Evolutionary conservation across 2,329 filamentous ascomycete species (phyloP), one percentile per base, ranked within the genome.

Genomic region (Periconia digitata): DNA sequence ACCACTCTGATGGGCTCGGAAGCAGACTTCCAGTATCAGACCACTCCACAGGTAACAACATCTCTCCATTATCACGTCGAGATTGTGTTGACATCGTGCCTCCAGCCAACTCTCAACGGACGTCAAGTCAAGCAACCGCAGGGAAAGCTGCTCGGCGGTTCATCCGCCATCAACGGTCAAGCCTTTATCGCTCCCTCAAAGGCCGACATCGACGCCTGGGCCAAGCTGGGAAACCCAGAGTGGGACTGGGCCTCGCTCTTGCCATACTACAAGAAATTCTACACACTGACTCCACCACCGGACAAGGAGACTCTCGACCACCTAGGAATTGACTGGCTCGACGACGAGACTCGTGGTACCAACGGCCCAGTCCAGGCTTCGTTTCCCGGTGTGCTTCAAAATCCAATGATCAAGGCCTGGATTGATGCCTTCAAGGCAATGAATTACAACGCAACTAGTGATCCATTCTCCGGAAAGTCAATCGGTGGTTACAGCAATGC

Each of bases 171-270:
- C 4, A 59, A 62, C 46, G 50, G 50, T 23, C 46, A 53, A 46
- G 50, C 49, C 3, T 59, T 58, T 40, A 42, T 55, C 8, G 44
- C 50, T 15, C 50, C 46, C 1, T 59, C 51, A 4, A 53, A 46
- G 17, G 43, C 42, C 18, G 50, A 56, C 8, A 53, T 55, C n/a
- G 49, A 64, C 29, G 47, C 40, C 27, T 69, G 64, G 64, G 58
- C 53, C 1, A 64, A 70, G 18, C 64, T 85, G 15, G 82, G 82
- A 1, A 85, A 84, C 54, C 44, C 62, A 2, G 81, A 79, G 0
- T 85, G 82, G 82, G 50, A 63, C n/a, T 35, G 27, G 24, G 56
- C 59, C 8, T 59, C 51, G 3, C 61, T 68, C 38, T 34, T 54
- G 3, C 51, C 44, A 6, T 70, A 60, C 40, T 62, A 64, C 44